These are phyloP conservation scores for Neophaeococcomyces aloes DNA, from an alignment of 2,329 filamentous ascomycete species.

Conservation along the genomic window DNA sequence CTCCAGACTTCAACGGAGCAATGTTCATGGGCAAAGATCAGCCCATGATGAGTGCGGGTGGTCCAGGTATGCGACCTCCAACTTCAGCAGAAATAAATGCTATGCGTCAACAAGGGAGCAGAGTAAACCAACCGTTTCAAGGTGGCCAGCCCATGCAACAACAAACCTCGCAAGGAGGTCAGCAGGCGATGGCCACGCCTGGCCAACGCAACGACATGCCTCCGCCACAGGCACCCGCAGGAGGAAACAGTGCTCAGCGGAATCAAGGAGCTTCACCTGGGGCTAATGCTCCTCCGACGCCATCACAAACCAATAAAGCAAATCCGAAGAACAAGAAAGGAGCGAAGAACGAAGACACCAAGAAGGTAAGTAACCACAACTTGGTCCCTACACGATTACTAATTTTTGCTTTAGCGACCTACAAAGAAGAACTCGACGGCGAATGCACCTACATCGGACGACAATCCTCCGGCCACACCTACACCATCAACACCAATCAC, in stretches of 20 bases:
- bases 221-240: constrained; percentile 37
- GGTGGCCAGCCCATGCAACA: constrained; percentile 40
- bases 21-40: constrained; percentile 39
- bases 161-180: constrained; percentile 32
- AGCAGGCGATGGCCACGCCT: constrained; percentile 44
- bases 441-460: constrained; percentile 35
- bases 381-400: neutral
- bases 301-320: constrained; percentile 49
- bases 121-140: constrained; percentile 28
- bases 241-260: constrained; percentile 31
- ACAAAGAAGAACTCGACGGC: constrained; percentile 34
- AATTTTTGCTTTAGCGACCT: constrained; percentile 24
- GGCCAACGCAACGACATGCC: constrained; percentile 47
- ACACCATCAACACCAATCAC: constrained; percentile 41
- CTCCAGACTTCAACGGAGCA: constrained; percentile 25
- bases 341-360: constrained; percentile 36
- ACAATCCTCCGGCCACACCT: constrained; percentile 37
- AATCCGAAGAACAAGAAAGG: constrained; percentile 50
- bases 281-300: constrained; percentile 48
- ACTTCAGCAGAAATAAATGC: constrained; percentile 39
- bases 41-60: constrained; percentile 33
- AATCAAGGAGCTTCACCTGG: constrained; percentile 35
- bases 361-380: constrained; percentile 34
- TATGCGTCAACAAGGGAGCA: constrained; percentile 27
- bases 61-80: constrained; percentile 49